Conservation (phyloP, 345 rosid species). For the Lenwebbia sp. region DNA sequence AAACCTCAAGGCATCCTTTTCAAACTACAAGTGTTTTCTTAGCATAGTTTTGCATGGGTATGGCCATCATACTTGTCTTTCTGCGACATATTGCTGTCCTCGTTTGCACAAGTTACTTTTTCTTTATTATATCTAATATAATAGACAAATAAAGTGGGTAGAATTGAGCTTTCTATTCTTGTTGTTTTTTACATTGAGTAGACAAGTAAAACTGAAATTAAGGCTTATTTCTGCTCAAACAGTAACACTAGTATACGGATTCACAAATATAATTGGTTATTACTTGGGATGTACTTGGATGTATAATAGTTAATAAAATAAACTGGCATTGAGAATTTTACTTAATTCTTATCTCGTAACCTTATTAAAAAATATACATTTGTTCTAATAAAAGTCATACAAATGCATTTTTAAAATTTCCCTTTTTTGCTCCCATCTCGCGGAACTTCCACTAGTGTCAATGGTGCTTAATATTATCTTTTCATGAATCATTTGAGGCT, state of each 20-base stretch:
- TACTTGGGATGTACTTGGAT: not conserved
- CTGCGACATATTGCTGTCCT: not conserved
- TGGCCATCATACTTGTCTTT: not conserved
- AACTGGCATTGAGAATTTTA: not conserved
- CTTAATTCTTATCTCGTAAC: not conserved
- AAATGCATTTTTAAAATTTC: not conserved
- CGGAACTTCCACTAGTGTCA: not conserved
- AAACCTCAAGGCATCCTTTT: not conserved
- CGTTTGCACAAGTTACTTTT: not conserved
- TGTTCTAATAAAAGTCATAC: not conserved
- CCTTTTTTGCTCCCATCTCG: not conserved
- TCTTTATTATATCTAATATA: not conserved
- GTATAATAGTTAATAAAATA: not conserved
- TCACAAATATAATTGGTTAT: not conserved
- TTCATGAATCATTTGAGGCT: not conserved
- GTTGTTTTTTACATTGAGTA: not conserved
- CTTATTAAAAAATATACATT: not conserved
- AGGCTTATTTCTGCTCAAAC: not conserved
- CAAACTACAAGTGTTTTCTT: not conserved
- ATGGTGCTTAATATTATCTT: not conserved
- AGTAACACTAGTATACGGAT: not conserved
- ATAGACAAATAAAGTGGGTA: not conserved
- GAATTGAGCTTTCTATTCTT: not conserved
- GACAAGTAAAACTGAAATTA: not conserved
- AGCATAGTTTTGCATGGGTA: not conserved